Evolutionary conservation across 108 stramenopile genomes (phyloP).

Genomic region (Nannochloropsis oceanica): DNA sequence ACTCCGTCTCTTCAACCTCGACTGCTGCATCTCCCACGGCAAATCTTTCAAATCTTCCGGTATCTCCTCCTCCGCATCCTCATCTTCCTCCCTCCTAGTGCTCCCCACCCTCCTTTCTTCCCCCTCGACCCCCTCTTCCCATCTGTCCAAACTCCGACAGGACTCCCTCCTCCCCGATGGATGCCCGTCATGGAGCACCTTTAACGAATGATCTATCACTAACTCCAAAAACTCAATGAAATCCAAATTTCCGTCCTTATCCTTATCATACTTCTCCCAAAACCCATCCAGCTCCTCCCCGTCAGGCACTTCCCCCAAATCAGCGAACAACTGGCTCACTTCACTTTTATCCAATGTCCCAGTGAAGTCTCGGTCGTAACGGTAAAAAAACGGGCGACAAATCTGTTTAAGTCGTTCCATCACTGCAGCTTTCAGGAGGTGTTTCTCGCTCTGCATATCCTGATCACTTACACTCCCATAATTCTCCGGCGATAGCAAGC

Average conservation of each 20-base stretch:
- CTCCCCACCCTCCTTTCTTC: not conserved
- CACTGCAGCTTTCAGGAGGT: slow-evolving; percentile 35
- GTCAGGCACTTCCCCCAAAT: slow-evolving; percentile 58
- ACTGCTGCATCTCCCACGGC: not conserved
- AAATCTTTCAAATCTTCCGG: not conserved
- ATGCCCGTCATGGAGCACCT: not conserved
- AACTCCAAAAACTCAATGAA: not conserved
- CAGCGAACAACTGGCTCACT: slow-evolving; percentile 49
- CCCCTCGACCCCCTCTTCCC: not conserved
- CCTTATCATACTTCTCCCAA: not conserved
- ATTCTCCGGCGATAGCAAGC: no score
- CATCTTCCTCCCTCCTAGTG: not conserved
- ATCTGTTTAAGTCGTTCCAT: slow-evolving; percentile 35
- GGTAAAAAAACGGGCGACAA: slow-evolving; percentile 56
- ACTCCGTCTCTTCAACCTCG: slow-evolving; percentile 49
- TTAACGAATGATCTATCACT: not conserved
- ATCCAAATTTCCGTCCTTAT: not conserved
- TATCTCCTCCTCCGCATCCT: not conserved
- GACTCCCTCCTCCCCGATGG: not conserved
- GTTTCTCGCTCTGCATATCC: no score
- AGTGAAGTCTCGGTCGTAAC: slow-evolving; percentile 60
- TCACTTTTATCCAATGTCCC: slow-evolving; percentile 55
- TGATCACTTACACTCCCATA: no score
- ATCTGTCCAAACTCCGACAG: not conserved
- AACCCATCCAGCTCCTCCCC: slow-evolving; percentile 24